Evolutionary conservation across 2,329 filamentous ascomycete species (phyloP).

Genomic region (Hawksworthiomyces lignivorus): DNA sequence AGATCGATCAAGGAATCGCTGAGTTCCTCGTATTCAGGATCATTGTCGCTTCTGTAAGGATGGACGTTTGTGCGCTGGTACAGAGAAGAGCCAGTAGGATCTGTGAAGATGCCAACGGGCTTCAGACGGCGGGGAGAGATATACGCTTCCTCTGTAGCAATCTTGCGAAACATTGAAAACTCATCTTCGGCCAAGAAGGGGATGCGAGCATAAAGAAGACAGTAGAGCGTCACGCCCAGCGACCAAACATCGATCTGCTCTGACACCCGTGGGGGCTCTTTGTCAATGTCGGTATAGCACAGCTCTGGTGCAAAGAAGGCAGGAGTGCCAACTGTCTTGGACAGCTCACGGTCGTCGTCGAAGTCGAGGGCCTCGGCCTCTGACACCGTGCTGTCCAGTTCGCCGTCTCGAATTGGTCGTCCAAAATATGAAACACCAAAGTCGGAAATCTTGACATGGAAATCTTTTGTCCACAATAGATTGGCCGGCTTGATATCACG

Average conservation of each 20-base stretch:
- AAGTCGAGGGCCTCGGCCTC: slow-evolving; percentile 81
- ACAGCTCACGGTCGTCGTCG: slow-evolving; percentile 90
- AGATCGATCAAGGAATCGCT: slow-evolving; percentile 75
- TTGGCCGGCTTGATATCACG: slow-evolving; percentile 87
- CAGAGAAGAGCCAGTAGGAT: slow-evolving; percentile 45
- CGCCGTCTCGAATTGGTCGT: slow-evolving; percentile 73
- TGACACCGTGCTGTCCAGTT: slow-evolving; percentile 64
- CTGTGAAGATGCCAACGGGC: slow-evolving; percentile 57
- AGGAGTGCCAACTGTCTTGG: slow-evolving; percentile 94
- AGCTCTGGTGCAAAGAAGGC: slow-evolving; percentile 97
- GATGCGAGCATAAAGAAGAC: slow-evolving; percentile 86
- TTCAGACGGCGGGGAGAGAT: slow-evolving; percentile 77
- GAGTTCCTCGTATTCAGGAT: slow-evolving; percentile 78
- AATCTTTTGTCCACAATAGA: slow-evolving; percentile 74
- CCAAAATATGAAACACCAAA: slow-evolving; percentile 98
- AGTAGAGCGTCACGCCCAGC: slow-evolving; percentile 90
- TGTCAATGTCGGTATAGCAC: slow-evolving; percentile 75
- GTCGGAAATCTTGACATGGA: slow-evolving; percentile 93
- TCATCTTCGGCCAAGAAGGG: slow-evolving; percentile 90
- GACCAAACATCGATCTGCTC: slow-evolving; percentile 98
- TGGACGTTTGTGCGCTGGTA: slow-evolving; percentile 52
- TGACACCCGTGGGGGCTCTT: slow-evolving; percentile 68
- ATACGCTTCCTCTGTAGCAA: slow-evolving; percentile 87
- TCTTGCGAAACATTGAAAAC: slow-evolving; percentile 83
- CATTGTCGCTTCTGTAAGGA: slow-evolving; percentile 68